phyloP scores from a whole-genome alignment of 164 flowering plant species.

The Macadamia tetraphylla region DNA sequence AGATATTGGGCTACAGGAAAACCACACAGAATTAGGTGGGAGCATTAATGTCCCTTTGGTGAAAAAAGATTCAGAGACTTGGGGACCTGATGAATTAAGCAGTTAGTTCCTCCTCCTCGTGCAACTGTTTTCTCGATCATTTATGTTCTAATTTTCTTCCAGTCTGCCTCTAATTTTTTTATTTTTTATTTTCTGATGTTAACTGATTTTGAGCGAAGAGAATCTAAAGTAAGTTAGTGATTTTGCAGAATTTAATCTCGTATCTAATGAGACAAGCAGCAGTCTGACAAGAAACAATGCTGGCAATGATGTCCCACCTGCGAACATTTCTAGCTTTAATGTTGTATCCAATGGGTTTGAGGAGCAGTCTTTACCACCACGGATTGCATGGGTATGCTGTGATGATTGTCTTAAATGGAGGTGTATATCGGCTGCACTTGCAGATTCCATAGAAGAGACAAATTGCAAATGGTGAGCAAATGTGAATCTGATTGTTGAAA shows the following conservation, averaged over 20 bases:
- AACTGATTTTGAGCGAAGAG: background rate
- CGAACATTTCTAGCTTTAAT: constrained; percentile 15
- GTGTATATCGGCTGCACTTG: constrained; percentile 72
- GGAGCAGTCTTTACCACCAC: constrained; percentile 25
- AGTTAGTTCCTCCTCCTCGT: constrained; percentile 10
- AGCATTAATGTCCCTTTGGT: background rate
- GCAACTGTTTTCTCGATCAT: background rate
- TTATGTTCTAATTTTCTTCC: background rate
- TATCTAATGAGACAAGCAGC: constrained; percentile 18
- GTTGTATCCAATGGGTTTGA: constrained; percentile 17
- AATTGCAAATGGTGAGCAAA: constrained; percentile 62
- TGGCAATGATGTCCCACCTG: constrained; percentile 13
- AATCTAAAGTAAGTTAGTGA: constrained; percentile 1
- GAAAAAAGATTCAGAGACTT: constrained; percentile 3
- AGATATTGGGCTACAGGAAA: constrained; percentile 17
- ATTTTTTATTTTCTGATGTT: background rate
- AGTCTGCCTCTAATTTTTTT: background rate
- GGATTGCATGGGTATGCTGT: constrained; percentile 89
- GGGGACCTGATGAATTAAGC: constrained; percentile 2
- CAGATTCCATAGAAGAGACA: constrained; percentile 63
- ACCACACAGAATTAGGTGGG: constrained; percentile 24
- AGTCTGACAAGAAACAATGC: constrained; percentile 19
- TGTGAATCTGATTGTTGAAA: background rate
- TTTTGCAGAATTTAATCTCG: constrained; percentile 17
- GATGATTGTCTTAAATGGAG: constrained; percentile 95